A percentile compares a stretch with the other conserved stretches of the same genome.
Conservation (phyloP, 805 yeast genomes). For the Sugiyamaella chiloensis region DNA sequence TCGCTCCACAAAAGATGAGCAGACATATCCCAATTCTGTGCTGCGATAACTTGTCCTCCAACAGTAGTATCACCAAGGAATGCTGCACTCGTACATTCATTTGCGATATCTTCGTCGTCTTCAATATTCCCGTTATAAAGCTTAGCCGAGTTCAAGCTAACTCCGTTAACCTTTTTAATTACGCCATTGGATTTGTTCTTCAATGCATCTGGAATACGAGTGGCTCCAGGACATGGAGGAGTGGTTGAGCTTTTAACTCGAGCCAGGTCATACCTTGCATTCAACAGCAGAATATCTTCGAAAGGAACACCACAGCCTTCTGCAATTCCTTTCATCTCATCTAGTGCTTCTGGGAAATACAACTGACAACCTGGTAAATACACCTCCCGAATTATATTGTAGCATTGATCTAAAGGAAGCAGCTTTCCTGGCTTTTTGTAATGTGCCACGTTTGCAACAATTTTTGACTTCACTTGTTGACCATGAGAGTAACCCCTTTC, state of each 20-base stretch:
- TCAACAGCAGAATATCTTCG: conserved; percentile 8
- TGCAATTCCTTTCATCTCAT: conserved; percentile 11
- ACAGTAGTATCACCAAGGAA: neutral
- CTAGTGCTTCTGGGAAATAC: conserved; percentile 5
- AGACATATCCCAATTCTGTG: conserved; percentile 13
- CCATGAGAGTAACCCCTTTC: conserved; percentile 12
- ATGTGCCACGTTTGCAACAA: neutral
- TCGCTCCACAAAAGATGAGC: conserved; percentile 4
- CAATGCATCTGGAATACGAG: neutral
- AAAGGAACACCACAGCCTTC: conserved; percentile 6
- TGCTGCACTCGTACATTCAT: conserved; percentile 10
- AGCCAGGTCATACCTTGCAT: conserved; percentile 7
- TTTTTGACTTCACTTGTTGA: conserved; percentile 1
- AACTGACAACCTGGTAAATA: conserved; percentile 3
- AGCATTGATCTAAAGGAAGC: conserved; percentile 5
- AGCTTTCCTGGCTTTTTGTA: conserved; percentile 8
- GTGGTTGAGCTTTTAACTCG: conserved; percentile 1
- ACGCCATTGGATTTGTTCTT: neutral
- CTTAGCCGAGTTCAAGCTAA: neutral
- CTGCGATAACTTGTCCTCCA: neutral
- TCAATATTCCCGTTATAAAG: neutral
- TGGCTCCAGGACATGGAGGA: conserved; percentile 4
- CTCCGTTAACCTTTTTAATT: neutral
- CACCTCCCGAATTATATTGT: conserved; percentile 1
- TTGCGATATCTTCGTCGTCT: conserved; percentile 5